Conservation (phyloP, 176 grass and related monocot genomes). For the Phyllostachys edulis region DNA sequence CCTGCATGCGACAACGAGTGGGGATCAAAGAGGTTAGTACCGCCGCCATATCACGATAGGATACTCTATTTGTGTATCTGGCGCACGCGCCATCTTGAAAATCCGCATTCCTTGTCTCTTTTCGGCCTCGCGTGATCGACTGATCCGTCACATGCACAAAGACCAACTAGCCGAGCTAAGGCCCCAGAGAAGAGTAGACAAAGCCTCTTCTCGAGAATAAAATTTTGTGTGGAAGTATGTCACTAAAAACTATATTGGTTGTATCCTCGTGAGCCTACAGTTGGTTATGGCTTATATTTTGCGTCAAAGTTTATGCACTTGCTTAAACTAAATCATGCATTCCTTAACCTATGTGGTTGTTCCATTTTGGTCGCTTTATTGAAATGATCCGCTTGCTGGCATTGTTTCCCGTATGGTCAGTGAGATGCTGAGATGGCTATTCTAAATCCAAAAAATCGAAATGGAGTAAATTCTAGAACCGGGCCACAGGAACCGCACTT, state of each 20-base stretch:
- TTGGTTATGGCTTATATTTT: constrained; percentile 23
- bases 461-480: too few relatives aligned
- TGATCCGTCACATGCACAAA: constrained; percentile 84
- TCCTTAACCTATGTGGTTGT: not conserved
- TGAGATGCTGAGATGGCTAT: not conserved
- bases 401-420: not conserved
- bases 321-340: not conserved
- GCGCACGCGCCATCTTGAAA: not conserved
- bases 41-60: not conserved
- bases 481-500: too few relatives aligned
- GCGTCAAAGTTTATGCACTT: not conserved
- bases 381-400: not conserved
- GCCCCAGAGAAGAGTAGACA: too few relatives aligned
- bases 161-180: constrained; percentile 43
- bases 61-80: not conserved
- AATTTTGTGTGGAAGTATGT: constrained; percentile 21
- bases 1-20: constrained; percentile 77
- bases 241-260: constrained; percentile 7
- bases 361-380: not conserved
- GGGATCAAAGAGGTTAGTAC: constrained; percentile 67
- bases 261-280: constrained; percentile 20
- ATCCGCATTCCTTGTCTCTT: not conserved
- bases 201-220: too few relatives aligned
- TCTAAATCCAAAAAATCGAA: too few relatives aligned
- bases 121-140: constrained; percentile 81